A percentile compares a stretch with the other conserved stretches of the same genome.
Conservation (phyloP, 345 rosid genomes). For the Eutrema yunnanense region DNA sequence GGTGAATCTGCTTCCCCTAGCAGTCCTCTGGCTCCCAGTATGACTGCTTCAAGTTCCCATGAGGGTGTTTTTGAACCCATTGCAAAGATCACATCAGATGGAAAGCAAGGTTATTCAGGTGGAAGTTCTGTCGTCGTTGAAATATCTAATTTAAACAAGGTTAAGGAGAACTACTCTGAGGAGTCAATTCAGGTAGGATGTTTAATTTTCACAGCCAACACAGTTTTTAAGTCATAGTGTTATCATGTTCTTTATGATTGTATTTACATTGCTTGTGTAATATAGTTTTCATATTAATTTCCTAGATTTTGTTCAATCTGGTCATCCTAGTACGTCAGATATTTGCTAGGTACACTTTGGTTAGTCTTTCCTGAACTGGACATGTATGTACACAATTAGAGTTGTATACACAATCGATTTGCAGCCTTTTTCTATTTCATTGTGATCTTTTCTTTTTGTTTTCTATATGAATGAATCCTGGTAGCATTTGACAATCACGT, state of each 20-base stretch:
- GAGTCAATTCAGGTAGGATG: constrained; percentile 85
- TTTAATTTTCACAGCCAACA: background rate
- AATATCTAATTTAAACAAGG: constrained; percentile 92
- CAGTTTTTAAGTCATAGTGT: background rate
- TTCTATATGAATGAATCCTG: background rate
- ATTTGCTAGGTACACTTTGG: constrained; percentile 14
- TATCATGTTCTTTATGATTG: background rate
- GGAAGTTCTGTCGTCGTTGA: constrained; percentile 88
- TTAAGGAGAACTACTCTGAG: constrained; percentile 90
- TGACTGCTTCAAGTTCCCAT: constrained; percentile 82
- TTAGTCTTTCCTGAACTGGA: constrained; percentile 6
- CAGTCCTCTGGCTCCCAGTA: constrained; percentile 88
- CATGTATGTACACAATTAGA: background rate
- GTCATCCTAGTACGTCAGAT: background rate
- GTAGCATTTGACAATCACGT: background rate
- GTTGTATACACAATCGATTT: background rate
- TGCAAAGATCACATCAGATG: constrained; percentile 83
- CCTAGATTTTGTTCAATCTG: background rate
- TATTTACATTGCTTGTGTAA: background rate
- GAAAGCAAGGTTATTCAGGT: constrained; percentile 73
- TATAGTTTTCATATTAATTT: background rate
- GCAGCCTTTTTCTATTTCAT: background rate
- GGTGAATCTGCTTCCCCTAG: constrained; percentile 96
- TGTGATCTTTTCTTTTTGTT: background rate
- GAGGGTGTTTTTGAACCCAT: constrained; percentile 72